These are phyloP conservation scores for Rosa rugosa DNA, from an alignment of 306 rosid species.

Conservation along the genomic window DNA sequence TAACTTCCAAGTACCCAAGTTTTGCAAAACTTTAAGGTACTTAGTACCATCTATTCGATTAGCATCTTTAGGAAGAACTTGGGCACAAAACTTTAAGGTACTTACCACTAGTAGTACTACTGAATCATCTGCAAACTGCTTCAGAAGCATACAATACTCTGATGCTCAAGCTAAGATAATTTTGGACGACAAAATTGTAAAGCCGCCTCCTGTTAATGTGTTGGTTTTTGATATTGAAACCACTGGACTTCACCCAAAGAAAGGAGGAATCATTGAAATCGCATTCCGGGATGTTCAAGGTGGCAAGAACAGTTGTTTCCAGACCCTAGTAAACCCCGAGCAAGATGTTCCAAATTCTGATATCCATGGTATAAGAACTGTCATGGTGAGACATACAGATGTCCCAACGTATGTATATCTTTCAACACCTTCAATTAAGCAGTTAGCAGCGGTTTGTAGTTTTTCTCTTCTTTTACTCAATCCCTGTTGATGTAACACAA, in stretches of 20 bases:
- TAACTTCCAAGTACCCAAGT: not conserved
- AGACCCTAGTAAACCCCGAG: slow-evolving; percentile 12
- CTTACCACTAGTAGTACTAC: not conserved
- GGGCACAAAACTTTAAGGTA: not conserved
- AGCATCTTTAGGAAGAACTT: slow-evolving; percentile 3
- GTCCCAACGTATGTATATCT: not conserved
- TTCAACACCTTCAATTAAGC: too few species aligned
- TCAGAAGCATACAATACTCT: not conserved
- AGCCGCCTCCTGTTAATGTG: not conserved
- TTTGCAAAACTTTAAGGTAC: not conserved
- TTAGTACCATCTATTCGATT: not conserved
- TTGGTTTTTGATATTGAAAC: slow-evolving; percentile 6
- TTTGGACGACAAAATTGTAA: not conserved
- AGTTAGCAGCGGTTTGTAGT: too few species aligned
- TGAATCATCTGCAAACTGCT: not conserved
- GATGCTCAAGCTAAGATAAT: not conserved
- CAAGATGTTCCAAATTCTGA: slow-evolving; percentile 2
- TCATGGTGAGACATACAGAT: not conserved
- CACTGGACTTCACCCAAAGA: not conserved
- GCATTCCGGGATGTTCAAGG: not conserved
- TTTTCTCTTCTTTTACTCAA: too few species aligned
- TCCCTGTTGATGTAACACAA: not conserved
- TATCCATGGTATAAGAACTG: not conserved
- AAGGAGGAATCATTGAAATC: not conserved
- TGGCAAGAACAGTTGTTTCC: slow-evolving; percentile 15